Base-by-base conservation (phyloP, 192 early-diverging fungal species). In the Linnemannia exigua region DNA sequence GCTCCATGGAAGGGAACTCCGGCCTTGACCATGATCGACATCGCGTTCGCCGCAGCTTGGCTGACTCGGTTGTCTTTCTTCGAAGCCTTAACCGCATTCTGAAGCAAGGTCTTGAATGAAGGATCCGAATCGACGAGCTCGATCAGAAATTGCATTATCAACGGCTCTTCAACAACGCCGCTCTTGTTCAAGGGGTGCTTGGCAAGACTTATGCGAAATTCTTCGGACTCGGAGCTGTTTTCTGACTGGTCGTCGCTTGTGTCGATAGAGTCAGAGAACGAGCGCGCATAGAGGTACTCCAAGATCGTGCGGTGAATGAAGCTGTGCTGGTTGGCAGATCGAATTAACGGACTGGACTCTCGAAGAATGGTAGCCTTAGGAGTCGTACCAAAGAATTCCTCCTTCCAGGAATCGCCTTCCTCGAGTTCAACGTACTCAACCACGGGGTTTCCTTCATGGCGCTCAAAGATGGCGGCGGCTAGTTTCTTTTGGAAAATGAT, bases 1-100 rank as follows among this genome's bases (percentile, higher is more conserved):
- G 33, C 35, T 2, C 72, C 51, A 15, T 54, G 51, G 25, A 74
- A 74, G 1, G 19, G 47, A 8, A 58, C 17, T 54, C 51, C 35
- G 22, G 72, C 72, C 22, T n/a, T 74, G 17, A 74, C 35, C 72
- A 74, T n/a, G 5, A 74, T 54, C 17, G 72, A 52, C 35, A 74
- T 54, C 3, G 72, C 72, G 8, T 74, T 74, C 4, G 48, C 72
- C 5, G 72, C 72, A 2, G 72, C 72, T 11, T 35, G 47, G 7
- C 51, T 20, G 9, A 25, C 58, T 7, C 25, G 51, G 0, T 1
- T 51, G 33, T 74, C 28, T 17, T 17, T 37, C 33, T 17, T 74
- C 58, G 22, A 47, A 74, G 0, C 19, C 48, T 74, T 51, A 14
- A 74, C 33, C 7, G 51, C 31, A 3, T 20, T 33, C 1, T 33